These are phyloP conservation scores for Xylaria curta DNA, from an alignment of 495 filamentous ascomycete genomes.

Conservation along the genomic window DNA sequence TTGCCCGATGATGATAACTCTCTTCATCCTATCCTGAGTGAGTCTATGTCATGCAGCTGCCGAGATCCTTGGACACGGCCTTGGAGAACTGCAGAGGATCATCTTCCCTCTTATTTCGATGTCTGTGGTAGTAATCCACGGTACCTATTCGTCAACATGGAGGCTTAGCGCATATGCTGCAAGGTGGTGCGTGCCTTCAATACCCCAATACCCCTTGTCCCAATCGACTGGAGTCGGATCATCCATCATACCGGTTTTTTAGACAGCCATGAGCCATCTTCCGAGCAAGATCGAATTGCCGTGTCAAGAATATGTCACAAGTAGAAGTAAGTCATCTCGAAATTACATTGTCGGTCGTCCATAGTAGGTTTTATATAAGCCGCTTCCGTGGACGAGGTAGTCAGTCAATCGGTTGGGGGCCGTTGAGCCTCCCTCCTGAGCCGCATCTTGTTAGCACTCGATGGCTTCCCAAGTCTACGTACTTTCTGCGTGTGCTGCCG, in stretches of 20 bases:
- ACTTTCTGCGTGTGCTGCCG: not conserved
- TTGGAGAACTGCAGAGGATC: not conserved
- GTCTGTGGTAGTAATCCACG: not conserved
- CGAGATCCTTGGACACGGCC: not conserved
- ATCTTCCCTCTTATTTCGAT: not conserved
- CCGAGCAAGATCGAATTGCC: not conserved
- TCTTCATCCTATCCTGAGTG: not conserved
- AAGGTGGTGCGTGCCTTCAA: constrained; percentile 13
- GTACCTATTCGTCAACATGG: constrained; percentile 15
- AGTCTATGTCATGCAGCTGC: constrained; percentile 2
- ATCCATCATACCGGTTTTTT: constrained; percentile 16
- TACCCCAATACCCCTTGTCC: constrained; percentile 25
- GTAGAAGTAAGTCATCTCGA: not conserved
- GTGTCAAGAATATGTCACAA: not conserved
- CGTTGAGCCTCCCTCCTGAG: constrained; percentile 43
- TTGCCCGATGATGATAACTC: not conserved
- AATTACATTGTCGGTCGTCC: not conserved
- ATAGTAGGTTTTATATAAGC: constrained; percentile 36
- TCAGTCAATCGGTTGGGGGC: constrained; percentile 31
- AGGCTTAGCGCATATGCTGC: constrained; percentile 17
- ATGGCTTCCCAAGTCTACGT: constrained; percentile 16
- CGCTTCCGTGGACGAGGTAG: constrained; percentile 40
- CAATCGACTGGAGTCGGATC: constrained; percentile 27
- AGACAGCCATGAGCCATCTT: constrained; percentile 27
- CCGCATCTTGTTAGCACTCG: constrained; percentile 45